Percentiles rank a stretch among this genome's conserved stretches.
These are phyloP conservation scores for Fusarium robinianum DNA, from an alignment of 2,329 filamentous ascomycete genomes.

Conservation along the genomic window DNA sequence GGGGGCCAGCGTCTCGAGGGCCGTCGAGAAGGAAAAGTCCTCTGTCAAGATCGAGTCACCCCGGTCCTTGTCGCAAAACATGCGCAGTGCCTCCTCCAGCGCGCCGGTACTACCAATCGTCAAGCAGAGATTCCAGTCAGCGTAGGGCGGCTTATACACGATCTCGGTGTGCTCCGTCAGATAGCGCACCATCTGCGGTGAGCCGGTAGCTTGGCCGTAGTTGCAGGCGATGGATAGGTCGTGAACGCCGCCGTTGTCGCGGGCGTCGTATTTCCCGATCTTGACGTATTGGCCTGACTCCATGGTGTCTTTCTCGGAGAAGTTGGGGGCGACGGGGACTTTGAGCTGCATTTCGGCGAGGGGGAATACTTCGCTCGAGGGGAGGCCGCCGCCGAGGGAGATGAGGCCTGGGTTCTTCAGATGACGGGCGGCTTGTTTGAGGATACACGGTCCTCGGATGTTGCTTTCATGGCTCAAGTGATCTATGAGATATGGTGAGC, in stretches of 20 bases:
- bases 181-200: slow-evolving; percentile 85
- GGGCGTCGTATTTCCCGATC: slow-evolving; percentile 83
- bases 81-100: slow-evolving; percentile 80
- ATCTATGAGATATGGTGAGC: slow-evolving; percentile 42
- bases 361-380: slow-evolving; percentile 90
- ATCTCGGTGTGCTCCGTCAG: slow-evolving; percentile 96
- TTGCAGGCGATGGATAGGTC: slow-evolving; percentile 91
- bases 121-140: slow-evolving; percentile 85
- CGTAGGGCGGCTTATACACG: slow-evolving; percentile 82
- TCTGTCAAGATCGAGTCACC: slow-evolving; percentile 83
- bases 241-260: slow-evolving; percentile 56
- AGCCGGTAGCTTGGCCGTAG: slow-evolving; percentile 86
- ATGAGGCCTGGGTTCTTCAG: slow-evolving; percentile 84
- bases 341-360: slow-evolving; percentile 77
- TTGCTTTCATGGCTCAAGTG: slow-evolving; percentile 67
- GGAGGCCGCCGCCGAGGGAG: slow-evolving; percentile 88
- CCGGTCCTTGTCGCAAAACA: slow-evolving; percentile 72
- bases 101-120: slow-evolving; percentile 85
- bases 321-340: slow-evolving; percentile 70
- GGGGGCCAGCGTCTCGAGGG: slow-evolving; percentile 61
- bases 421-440: slow-evolving; percentile 81
- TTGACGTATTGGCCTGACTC: slow-evolving; percentile 62
- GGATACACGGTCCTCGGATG: slow-evolving; percentile 65
- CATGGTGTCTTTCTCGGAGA: slow-evolving; percentile 70
- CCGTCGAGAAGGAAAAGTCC: slow-evolving; percentile 86